Conservation (phyloP, 345 rosid species). For the Chamaenerion angustifolium region DNA sequence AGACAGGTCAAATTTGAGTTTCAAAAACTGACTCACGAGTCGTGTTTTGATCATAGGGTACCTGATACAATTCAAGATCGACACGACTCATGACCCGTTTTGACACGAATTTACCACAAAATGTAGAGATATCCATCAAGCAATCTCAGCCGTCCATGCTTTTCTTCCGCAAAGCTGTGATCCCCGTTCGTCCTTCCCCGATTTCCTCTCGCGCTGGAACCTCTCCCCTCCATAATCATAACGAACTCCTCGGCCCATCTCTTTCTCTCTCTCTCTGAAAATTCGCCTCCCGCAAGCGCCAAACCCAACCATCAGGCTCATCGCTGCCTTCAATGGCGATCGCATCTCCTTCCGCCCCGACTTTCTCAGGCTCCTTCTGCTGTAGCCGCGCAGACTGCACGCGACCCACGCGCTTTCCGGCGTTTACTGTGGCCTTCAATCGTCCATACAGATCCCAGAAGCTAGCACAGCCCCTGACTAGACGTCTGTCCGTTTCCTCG, state of each 20-base stretch:
- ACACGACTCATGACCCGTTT: too few species aligned
- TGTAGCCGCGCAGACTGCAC: slow-evolving; percentile 12
- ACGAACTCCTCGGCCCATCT: neutral
- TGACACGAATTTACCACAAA: too few species aligned
- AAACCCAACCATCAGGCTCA: neutral
- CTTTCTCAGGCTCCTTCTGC: slow-evolving; percentile 19
- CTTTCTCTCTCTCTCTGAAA: neutral
- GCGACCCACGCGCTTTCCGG: slow-evolving; percentile 11
- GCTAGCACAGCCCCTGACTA: slow-evolving; percentile 1
- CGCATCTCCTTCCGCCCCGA: slow-evolving; percentile 18
- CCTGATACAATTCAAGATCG: too few species aligned
- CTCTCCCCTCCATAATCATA: slow-evolving; percentile 1
- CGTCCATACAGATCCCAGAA: neutral
- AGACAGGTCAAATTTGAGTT: too few species aligned
- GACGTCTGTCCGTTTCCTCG: slow-evolving; percentile 9
- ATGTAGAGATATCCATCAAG: too few species aligned
- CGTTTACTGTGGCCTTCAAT: slow-evolving; percentile 6
- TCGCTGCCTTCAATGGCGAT: slow-evolving; percentile 18
- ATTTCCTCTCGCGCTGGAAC: neutral
- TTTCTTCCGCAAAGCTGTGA: slow-evolving; percentile 2
- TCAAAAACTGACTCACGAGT: too few species aligned
- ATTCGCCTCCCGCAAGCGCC: neutral
- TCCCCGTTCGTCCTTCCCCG: slow-evolving; percentile 1
- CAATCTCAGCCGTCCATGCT: slow-evolving; percentile 3
- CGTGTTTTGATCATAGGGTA: too few species aligned